phyloP scores from a whole-genome alignment of 1,284 basidiomycete species.

The Ceratobasidium sp. region DNA sequence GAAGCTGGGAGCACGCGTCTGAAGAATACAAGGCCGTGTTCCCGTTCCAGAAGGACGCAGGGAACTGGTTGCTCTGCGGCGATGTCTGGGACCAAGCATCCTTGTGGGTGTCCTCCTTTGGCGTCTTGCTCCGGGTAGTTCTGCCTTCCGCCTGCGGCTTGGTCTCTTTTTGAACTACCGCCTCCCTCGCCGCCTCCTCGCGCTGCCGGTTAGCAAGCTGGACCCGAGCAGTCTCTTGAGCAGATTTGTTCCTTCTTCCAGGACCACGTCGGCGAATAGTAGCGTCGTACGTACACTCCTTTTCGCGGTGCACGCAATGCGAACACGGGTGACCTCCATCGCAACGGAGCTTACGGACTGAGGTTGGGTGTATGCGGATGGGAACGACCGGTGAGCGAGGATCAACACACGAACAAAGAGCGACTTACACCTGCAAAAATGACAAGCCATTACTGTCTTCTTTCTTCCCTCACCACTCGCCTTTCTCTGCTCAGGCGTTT shows the following conservation, averaged over 20 bases:
- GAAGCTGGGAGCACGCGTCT: neutral
- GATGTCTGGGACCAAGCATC: constrained; percentile 28
- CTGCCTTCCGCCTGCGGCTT: neutral
- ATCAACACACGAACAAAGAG: neutral
- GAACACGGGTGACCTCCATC: constrained; percentile 38
- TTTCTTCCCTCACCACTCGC: constrained; percentile 22
- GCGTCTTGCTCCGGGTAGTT: neutral
- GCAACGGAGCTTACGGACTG: constrained; percentile 42
- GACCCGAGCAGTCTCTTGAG: constrained; percentile 31
- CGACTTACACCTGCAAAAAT: constrained; percentile 43
- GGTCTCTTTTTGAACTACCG: neutral
- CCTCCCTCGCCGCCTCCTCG: constrained; percentile 28
- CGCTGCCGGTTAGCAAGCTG: constrained; percentile 32
- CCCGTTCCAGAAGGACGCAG: neutral
- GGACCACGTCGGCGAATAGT: constrained; percentile 41
- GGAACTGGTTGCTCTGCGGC: neutral
- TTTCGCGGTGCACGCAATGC: constrained; percentile 28
- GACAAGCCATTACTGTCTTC: constrained; percentile 42
- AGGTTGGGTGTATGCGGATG: neutral
- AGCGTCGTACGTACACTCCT: constrained; percentile 40
- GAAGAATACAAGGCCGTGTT: neutral
- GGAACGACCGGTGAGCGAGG: neutral
- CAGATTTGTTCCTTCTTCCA: constrained; percentile 42
- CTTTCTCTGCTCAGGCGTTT: neutral
- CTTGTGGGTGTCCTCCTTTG: neutral